These are phyloP conservation scores for Escallonia herrerae DNA, from an alignment of 129 eudicot species.

Conservation along the genomic window DNA sequence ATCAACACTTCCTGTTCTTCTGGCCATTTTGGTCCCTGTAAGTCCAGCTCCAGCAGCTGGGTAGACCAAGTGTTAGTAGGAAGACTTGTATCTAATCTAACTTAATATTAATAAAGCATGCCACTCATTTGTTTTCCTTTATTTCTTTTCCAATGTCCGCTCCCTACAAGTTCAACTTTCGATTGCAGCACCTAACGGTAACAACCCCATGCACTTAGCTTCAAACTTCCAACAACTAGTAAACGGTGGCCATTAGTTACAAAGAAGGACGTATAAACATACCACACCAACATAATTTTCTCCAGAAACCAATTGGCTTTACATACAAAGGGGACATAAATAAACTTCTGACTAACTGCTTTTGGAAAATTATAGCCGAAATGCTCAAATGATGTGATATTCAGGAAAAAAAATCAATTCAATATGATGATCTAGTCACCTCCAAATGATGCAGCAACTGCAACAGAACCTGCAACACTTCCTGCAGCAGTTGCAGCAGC, in stretches of 20 bases:
- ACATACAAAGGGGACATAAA: too few relatives aligned
- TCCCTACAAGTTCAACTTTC: background rate
- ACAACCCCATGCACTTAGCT: constrained; percentile 1
- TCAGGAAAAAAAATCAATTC: background rate
- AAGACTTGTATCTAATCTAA: constrained; percentile 4
- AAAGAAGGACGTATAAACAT: background rate
- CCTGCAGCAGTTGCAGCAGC: constrained; percentile 98
- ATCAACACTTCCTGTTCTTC: constrained; percentile 88
- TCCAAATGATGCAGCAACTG: constrained; percentile 99
- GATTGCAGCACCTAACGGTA: constrained; percentile 1
- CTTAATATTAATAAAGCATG: constrained; percentile 5
- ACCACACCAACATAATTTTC: too few relatives aligned
- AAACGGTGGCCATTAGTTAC: background rate
- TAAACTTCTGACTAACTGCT: too few relatives aligned
- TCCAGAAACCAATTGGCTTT: too few relatives aligned
- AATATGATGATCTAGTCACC: constrained; percentile 33
- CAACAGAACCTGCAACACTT: constrained; percentile 98
- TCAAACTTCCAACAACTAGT: background rate
- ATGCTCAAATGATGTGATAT: too few relatives aligned
- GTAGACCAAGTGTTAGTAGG: constrained; percentile 15
- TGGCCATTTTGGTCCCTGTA: constrained; percentile 89
- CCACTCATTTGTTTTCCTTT: too few relatives aligned
- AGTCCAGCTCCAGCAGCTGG: constrained; percentile 99
- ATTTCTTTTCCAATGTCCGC: background rate
- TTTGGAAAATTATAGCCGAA: too few relatives aligned